These are phyloP conservation scores for Suillus tomentosus DNA, from an alignment of 768 basidiomycete genomes.

Conservation along the genomic window DNA sequence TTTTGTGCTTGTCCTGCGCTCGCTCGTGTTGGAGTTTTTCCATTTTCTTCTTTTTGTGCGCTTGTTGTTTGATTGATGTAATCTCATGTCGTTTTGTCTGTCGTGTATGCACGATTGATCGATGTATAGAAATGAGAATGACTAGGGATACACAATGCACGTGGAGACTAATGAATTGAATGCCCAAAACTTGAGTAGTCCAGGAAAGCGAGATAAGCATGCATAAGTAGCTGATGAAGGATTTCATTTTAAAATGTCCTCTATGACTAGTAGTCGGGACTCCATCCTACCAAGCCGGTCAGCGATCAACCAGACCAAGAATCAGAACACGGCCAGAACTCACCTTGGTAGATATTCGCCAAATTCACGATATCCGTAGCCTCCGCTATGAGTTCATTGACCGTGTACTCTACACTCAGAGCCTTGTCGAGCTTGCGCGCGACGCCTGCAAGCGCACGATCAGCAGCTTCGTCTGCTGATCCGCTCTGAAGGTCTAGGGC, in stretches of 20 bases:
- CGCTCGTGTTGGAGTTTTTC: background rate
- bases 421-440: slow-evolving; percentile 80
- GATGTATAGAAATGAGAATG: slow-evolving; percentile 9
- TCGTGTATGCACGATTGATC: slow-evolving; percentile 4
- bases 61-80: slow-evolving; percentile 11
- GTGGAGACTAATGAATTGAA: background rate
- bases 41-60: background rate
- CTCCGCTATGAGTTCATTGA: slow-evolving; percentile 89
- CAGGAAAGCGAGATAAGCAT: background rate
- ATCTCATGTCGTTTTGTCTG: slow-evolving; percentile 10
- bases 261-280: slow-evolving; percentile 36
- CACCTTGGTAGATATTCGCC: slow-evolving; percentile 76
- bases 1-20: background rate
- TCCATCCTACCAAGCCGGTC: slow-evolving; percentile 39
- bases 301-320: slow-evolving; percentile 6
- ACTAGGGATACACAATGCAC: slow-evolving; percentile 8
- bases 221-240: background rate
- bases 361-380: slow-evolving; percentile 80
- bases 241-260: slow-evolving; percentile 9
- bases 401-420: slow-evolving; percentile 89
- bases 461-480: slow-evolving; percentile 82
- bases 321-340: slow-evolving; percentile 23
- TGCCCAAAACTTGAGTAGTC: background rate
- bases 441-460: slow-evolving; percentile 82
- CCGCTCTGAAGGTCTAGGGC: slow-evolving; percentile 67